These are phyloP conservation scores for Euphorbia tirucalli DNA, from an alignment of 345 rosid species.

Conservation along the genomic window DNA sequence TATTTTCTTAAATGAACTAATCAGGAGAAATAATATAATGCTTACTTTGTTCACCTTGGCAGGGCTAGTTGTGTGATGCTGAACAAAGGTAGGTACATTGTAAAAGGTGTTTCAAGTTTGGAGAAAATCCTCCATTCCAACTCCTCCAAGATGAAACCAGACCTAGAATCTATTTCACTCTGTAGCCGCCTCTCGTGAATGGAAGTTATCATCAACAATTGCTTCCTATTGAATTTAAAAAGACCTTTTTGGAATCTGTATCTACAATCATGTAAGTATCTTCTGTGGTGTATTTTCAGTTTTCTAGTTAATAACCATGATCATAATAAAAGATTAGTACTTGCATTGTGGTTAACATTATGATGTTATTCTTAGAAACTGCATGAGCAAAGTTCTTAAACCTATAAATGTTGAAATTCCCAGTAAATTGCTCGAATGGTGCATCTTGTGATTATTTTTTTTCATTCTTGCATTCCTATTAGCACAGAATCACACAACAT, in stretches of 20 bases:
- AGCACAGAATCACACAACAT: too few species aligned
- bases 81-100: constrained; percentile 62
- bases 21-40: constrained; percentile 1
- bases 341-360: too few species aligned
- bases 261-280: not conserved
- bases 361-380: too few species aligned
- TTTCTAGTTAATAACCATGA: too few species aligned
- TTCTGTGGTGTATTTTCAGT: not conserved
- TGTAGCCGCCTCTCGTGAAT: constrained; percentile 23
- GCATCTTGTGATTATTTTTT: too few species aligned
- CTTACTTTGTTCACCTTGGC: constrained; percentile 4
- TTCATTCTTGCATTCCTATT: too few species aligned
- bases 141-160: constrained; percentile 29
- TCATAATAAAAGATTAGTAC: too few species aligned
- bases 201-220: not conserved
- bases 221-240: too few species aligned
- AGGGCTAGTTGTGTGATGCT: constrained; percentile 64
- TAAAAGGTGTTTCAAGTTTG: constrained; percentile 53
- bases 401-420: too few species aligned
- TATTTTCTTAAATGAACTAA: not conserved
- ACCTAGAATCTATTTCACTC: constrained; percentile 29
- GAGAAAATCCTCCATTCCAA: constrained; percentile 43
- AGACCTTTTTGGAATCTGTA: not conserved
- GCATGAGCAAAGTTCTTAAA: too few species aligned
- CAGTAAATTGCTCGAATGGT: too few species aligned